phyloP scores from a whole-genome alignment of 2,329 filamentous ascomycete species.

The Pseudogymnoascus sp. region DNA sequence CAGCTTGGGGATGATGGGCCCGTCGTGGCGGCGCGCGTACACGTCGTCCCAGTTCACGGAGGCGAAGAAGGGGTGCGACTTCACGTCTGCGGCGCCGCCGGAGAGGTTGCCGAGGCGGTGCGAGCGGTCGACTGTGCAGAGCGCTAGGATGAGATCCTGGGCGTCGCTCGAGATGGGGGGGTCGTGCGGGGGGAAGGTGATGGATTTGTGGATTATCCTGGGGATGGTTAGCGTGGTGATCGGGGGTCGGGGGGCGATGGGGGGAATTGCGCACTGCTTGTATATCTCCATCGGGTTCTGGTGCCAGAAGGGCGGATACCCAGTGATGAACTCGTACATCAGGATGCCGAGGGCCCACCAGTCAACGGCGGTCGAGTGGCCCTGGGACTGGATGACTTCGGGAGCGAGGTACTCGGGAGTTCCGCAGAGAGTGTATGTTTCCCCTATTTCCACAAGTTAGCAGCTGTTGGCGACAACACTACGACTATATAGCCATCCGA shows the following conservation, averaged over 20 bases:
- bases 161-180: slow-evolving; percentile 58
- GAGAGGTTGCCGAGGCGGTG: slow-evolving; percentile 71
- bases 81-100: slow-evolving; percentile 64
- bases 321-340: slow-evolving; percentile 77
- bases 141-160: slow-evolving; percentile 64
- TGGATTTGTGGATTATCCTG: slow-evolving; percentile 71
- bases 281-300: slow-evolving; percentile 83
- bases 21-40: slow-evolving; percentile 53
- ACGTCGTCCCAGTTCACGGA: slow-evolving; percentile 68
- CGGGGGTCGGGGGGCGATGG: neutral
- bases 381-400: slow-evolving; percentile 78
- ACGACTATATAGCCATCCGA: neutral
- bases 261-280: slow-evolving; percentile 50
- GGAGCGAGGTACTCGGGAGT: slow-evolving; percentile 79
- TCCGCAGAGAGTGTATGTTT: slow-evolving; percentile 77
- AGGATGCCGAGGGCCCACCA: slow-evolving; percentile 84
- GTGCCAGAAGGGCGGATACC: slow-evolving; percentile 81
- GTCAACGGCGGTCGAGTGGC: slow-evolving; percentile 67
- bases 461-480: neutral
- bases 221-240: neutral
- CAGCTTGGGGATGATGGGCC: slow-evolving; percentile 69
- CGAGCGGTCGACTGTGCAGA: slow-evolving; percentile 73
- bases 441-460: slow-evolving; percentile 34
- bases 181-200: slow-evolving; percentile 64
- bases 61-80: slow-evolving; percentile 67